These are phyloP conservation scores for Erodium moschatum DNA, from an alignment of 441 rosid species.

Conservation along the genomic window DNA sequence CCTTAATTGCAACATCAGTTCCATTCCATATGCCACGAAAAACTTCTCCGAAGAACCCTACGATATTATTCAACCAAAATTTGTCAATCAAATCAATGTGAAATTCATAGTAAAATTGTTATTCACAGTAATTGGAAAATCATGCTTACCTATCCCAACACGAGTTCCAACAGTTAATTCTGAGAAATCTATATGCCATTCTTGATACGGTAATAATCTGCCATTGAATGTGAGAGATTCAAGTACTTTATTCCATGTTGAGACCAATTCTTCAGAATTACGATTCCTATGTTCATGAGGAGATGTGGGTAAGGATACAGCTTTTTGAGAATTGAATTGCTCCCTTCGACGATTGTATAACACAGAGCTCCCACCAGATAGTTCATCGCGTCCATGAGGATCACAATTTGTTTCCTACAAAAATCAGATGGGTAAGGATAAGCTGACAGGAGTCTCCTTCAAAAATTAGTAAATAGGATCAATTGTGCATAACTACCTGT, in stretches of 20 bases:
- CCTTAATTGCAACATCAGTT: constrained; percentile 95
- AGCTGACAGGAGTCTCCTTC: background rate
- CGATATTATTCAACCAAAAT: constrained; percentile 8
- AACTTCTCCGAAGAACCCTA: constrained; percentile 97
- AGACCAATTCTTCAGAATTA: constrained; percentile 45
- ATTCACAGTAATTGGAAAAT: background rate
- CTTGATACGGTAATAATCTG: constrained; percentile 65
- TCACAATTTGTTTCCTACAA: constrained; percentile 50
- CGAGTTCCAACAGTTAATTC: constrained; percentile 91
- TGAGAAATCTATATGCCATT: constrained; percentile 96
- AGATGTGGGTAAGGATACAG: constrained; percentile 89
- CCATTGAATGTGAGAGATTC: constrained; percentile 80
- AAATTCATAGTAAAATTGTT: too few relatives aligned
- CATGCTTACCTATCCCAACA: constrained; percentile 85
- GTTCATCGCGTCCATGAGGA: constrained; percentile 47
- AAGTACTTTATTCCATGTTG: constrained; percentile 80
- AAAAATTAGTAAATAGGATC: too few relatives aligned
- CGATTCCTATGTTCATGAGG: constrained; percentile 76
- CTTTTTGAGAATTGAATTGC: constrained; percentile 68
- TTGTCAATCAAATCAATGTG: background rate
- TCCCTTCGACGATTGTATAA: constrained; percentile 42
- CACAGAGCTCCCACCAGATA: constrained; percentile 57
- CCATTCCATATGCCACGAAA: constrained; percentile 98
- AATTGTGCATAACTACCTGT: too few relatives aligned
- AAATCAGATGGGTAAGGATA: constrained; percentile 11